phyloP scores from a whole-genome alignment of 345 rosid species.

The Mallotus nudiflorus region DNA sequence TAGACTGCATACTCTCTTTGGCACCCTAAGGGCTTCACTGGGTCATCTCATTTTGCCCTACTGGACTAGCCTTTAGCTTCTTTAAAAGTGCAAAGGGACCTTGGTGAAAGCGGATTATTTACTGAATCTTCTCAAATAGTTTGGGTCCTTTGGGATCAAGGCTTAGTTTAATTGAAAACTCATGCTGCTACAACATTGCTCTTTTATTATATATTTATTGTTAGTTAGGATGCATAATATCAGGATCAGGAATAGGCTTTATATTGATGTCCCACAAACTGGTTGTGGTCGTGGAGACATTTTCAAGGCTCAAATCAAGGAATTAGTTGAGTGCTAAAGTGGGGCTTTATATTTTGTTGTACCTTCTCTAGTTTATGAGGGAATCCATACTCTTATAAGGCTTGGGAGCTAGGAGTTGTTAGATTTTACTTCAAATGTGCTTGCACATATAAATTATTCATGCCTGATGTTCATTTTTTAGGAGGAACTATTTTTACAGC shows the following conservation, averaged over 20 bases:
- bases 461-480: not conserved
- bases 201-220: not conserved
- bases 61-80: not conserved
- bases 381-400: not conserved
- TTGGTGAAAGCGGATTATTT: not conserved
- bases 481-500: not conserved
- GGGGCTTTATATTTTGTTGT: not conserved
- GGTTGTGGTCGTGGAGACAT: not conserved
- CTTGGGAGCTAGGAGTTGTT: not conserved
- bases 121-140: too few species aligned
- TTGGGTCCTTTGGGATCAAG: too few species aligned
- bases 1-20: not conserved
- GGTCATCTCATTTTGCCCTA: not conserved
- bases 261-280: not conserved
- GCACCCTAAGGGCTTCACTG: not conserved
- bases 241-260: not conserved
- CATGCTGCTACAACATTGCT: not conserved
- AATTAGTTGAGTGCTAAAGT: not conserved
- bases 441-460: not conserved
- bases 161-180: not conserved
- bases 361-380: not conserved
- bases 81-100: not conserved
- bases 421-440: slow-evolving; percentile 1
- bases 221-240: not conserved
- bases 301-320: not conserved